Conservation (phyloP, 2,329 filamentous ascomycete species). For the Trichoderma asperellum region DNA sequence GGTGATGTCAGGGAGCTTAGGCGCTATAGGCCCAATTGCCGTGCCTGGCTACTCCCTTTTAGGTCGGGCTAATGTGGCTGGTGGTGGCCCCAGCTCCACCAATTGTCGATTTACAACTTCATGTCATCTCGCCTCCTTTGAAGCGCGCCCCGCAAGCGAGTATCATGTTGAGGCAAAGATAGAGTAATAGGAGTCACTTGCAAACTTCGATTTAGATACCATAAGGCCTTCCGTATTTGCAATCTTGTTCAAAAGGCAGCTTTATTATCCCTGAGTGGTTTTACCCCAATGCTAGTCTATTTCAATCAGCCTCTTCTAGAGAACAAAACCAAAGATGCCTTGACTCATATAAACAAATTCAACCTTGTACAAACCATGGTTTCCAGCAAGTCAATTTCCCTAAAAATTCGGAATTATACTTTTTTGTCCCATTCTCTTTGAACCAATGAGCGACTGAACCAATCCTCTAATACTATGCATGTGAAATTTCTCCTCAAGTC, state of each 20-base stretch:
- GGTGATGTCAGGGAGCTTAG: slow-evolving; percentile 24
- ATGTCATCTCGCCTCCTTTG: background rate
- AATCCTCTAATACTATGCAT: slow-evolving; percentile 26
- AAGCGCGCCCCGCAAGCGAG: background rate
- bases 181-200: background rate
- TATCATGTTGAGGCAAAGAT: too few relatives aligned
- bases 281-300: slow-evolving; percentile 26
- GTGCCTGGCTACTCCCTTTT: slow-evolving; percentile 26
- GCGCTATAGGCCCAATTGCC: slow-evolving; percentile 25
- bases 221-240: background rate
- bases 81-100: slow-evolving; percentile 12
- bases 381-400: background rate
- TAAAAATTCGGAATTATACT: slow-evolving; percentile 25
- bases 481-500: slow-evolving; percentile 12
- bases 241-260: background rate
- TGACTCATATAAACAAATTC: slow-evolving; percentile 23
- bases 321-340: slow-evolving; percentile 24
- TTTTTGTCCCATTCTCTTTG: slow-evolving; percentile 24
- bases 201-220: too few relatives aligned
- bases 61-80: slow-evolving; percentile 1
- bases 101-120: background rate
- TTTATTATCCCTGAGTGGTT: slow-evolving; percentile 4
- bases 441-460: slow-evolving; percentile 26
- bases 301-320: slow-evolving; percentile 1
- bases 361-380: slow-evolving; percentile 17